Evolutionary conservation across 2,329 filamentous ascomycete species (phyloP).

Genomic region (Tolypocladium amazonense): DNA sequence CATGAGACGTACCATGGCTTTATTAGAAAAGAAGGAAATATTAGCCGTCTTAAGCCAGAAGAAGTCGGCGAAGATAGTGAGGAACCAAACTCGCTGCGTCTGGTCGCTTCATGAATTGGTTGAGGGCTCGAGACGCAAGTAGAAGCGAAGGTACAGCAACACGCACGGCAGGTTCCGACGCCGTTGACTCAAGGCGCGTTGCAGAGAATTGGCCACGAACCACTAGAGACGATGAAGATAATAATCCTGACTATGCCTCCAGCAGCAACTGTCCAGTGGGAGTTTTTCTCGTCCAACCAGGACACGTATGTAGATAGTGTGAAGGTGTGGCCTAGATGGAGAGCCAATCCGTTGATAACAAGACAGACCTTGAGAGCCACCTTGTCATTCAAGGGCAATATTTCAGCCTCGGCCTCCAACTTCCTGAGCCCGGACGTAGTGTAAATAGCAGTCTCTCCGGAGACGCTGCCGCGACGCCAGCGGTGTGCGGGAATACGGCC

Average conservation of each 20-base stretch:
- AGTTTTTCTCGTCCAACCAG: not conserved
- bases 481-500: not conserved
- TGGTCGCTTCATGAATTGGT: slow-evolving; percentile 58
- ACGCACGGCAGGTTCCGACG: slow-evolving; percentile 49
- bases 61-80: slow-evolving; percentile 58
- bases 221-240: not conserved
- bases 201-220: not conserved
- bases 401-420: slow-evolving; percentile 21
- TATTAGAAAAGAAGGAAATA: slow-evolving; percentile 74
- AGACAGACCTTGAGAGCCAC: slow-evolving; percentile 37
- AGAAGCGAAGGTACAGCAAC: slow-evolving; percentile 59
- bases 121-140: slow-evolving; percentile 59
- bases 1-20: slow-evolving; percentile 41
- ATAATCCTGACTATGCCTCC: slow-evolving; percentile 47
- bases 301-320: too few species aligned
- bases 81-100: slow-evolving; percentile 44
- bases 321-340: too few species aligned
- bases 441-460: not conserved
- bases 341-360: slow-evolving; percentile 55
- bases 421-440: slow-evolving; percentile 17
- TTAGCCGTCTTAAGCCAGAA: slow-evolving; percentile 60
- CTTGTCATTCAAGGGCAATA: slow-evolving; percentile 12
- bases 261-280: slow-evolving; percentile 32
- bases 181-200: slow-evolving; percentile 42
- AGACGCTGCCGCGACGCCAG: not conserved